A percentile compares a stretch with the other conserved stretches of the same genome.
Evolutionary conservation across 169 alveolate genomes (phyloP).

Genomic region (Babesia gibsoni): DNA sequence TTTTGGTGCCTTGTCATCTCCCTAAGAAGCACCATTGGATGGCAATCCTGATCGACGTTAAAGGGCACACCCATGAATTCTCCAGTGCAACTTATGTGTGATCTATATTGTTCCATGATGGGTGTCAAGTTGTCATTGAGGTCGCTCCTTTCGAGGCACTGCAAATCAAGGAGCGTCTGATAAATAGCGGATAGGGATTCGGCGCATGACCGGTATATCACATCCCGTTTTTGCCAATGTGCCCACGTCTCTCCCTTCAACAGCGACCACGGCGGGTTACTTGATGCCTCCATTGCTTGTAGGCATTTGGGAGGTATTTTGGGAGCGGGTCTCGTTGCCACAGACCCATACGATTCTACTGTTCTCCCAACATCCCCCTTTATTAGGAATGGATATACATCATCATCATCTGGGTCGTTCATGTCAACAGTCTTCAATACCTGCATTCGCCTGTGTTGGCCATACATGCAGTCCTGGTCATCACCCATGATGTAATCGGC

Average conservation of each 20-base stretch:
- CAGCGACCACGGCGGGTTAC: slow-evolving; percentile 9
- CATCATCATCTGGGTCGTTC: background rate
- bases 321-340: background rate
- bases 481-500: too few relatives aligned
- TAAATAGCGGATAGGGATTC: background rate
- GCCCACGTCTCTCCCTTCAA: slow-evolving; percentile 22
- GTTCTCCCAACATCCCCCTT: background rate
- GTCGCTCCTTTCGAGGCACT: background rate
- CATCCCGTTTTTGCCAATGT: slow-evolving; percentile 24
- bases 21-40: background rate
- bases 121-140: background rate
- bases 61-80: background rate
- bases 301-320: background rate
- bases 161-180: background rate
- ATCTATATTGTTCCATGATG: slow-evolving; percentile 6
- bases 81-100: background rate
- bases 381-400: background rate
- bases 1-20: slow-evolving; percentile 1
- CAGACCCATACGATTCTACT: too few relatives aligned
- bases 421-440: background rate
- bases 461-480: too few relatives aligned
- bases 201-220: slow-evolving; percentile 8
- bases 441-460: too few relatives aligned
- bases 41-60: background rate
- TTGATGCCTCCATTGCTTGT: background rate